Evolutionary conservation across 2,329 filamentous ascomycete species (phyloP).

Genomic region (Sphaerulina vaccinii): DNA sequence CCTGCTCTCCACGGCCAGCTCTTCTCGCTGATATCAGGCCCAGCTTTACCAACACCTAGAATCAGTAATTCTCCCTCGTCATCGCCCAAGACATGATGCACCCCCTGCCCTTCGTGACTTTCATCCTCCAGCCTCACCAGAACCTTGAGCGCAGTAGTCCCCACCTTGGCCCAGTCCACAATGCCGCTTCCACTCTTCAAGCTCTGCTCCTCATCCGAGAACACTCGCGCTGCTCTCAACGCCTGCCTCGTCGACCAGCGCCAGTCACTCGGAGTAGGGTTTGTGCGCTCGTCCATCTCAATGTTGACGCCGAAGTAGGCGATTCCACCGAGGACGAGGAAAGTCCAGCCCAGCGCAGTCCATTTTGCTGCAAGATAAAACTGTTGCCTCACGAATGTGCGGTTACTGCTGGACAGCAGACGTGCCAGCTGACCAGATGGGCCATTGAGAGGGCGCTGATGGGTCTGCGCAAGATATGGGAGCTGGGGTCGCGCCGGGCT

Average conservation of each 20-base stretch:
- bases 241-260: constrained; percentile 65
- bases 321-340: constrained; percentile 59
- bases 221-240: constrained; percentile 58
- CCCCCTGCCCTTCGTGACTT: constrained; percentile 64
- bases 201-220: constrained; percentile 52
- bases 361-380: constrained; percentile 68
- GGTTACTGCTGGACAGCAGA: constrained; percentile 76
- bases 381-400: constrained; percentile 68
- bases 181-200: constrained; percentile 55
- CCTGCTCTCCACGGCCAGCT: constrained; percentile 81
- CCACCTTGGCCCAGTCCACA: constrained; percentile 69
- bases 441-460: constrained; percentile 22
- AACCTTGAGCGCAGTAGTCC: constrained; percentile 59
- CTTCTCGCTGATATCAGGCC: constrained; percentile 70
- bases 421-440: constrained; percentile 55
- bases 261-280: constrained; percentile 84
- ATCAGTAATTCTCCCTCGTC: constrained; percentile 36
- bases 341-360: constrained; percentile 64
- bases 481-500: constrained; percentile 60
- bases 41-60: constrained; percentile 56
- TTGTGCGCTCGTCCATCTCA: constrained; percentile 71
- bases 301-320: constrained; percentile 67
- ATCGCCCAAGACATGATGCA: constrained; percentile 59
- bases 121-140: constrained; percentile 69
- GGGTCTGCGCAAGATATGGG: constrained; percentile 62